phyloP scores from a whole-genome alignment of 169 alveolate genomes.

The Eimeria acervulina region DNA sequence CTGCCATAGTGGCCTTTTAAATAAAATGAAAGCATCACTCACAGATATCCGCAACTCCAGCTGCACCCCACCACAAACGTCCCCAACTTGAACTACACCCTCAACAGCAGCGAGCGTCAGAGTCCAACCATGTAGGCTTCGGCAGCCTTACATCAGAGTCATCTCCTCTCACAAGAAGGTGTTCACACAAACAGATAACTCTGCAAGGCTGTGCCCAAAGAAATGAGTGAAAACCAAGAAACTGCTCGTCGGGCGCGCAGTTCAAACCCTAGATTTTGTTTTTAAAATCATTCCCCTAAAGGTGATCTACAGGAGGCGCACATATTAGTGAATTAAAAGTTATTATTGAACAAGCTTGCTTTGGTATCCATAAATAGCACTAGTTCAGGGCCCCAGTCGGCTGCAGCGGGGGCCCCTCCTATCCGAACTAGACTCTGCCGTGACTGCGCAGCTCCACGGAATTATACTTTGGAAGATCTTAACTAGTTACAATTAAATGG shows the following conservation, averaged over 20 bases:
- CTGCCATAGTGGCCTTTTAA: constrained; percentile 39
- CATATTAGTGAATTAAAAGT: not conserved
- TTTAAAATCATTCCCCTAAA: not conserved
- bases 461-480: not conserved
- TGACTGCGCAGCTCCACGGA: constrained; percentile 18
- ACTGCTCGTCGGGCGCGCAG: not conserved
- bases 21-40: not conserved
- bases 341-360: not conserved
- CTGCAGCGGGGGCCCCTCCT: constrained; percentile 37
- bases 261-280: not conserved
- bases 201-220: not conserved
- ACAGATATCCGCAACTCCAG: not conserved
- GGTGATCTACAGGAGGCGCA: not conserved
- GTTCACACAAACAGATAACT: not conserved
- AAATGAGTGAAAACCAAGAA: not conserved
- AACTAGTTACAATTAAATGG: not conserved
- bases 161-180: not conserved
- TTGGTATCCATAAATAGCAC: not conserved
- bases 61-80: not conserved
- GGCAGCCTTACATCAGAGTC: not conserved
- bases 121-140: not conserved
- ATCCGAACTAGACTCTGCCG: not conserved
- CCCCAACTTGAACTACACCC: not conserved
- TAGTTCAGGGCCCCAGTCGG: constrained; percentile 5
- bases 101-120: not conserved